Percentiles rank a stretch among this genome's conserved stretches.
Evolutionary conservation across 2,329 filamentous ascomycete genomes (phyloP).

Genomic region (Cyphellophora attinorum): DNA sequence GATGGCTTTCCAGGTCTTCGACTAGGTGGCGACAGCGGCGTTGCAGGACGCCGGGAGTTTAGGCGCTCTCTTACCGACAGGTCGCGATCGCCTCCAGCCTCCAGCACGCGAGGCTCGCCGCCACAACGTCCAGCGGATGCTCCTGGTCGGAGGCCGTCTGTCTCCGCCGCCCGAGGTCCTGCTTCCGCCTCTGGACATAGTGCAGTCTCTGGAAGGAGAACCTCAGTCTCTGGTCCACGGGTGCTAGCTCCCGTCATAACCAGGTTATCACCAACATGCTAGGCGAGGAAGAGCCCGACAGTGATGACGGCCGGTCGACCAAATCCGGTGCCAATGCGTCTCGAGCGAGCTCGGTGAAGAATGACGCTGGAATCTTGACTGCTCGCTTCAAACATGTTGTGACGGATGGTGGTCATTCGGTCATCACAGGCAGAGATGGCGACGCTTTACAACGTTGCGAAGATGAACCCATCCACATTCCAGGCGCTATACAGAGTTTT

Average conservation of each 20-base stretch:
- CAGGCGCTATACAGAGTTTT: conserved; percentile 72
- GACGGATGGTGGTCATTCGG: conserved; percentile 67
- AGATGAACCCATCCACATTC: conserved; percentile 83
- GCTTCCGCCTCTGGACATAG: no score
- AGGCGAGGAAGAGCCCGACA: neutral
- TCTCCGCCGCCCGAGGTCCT: no score
- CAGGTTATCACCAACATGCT: conserved; percentile 7
- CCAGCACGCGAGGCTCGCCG: neutral
- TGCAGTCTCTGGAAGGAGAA: no score
- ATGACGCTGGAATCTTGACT: conserved; percentile 44
- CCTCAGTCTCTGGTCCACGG: neutral
- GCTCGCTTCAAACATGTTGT: conserved; percentile 69
- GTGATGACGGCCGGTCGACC: conserved; percentile 2
- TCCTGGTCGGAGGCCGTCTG: no score
- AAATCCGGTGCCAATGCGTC: conserved; percentile 9
- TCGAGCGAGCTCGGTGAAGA: conserved; percentile 3
- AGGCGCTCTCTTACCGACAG: neutral
- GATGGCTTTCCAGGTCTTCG: conserved; percentile 11
- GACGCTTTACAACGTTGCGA: conserved; percentile 69
- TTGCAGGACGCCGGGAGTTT: conserved; percentile 1
- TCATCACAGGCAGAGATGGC: conserved; percentile 70
- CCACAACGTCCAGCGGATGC: neutral
- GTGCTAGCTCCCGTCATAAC: conserved; percentile 1
- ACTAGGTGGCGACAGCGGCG: conserved; percentile 1
- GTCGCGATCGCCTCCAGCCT: neutral